A percentile compares a stretch with the other conserved stretches of the same genome.
Evolutionary conservation across 176 grass and related monocot genomes (phyloP).

Genomic region (Elaeis guineensis): DNA sequence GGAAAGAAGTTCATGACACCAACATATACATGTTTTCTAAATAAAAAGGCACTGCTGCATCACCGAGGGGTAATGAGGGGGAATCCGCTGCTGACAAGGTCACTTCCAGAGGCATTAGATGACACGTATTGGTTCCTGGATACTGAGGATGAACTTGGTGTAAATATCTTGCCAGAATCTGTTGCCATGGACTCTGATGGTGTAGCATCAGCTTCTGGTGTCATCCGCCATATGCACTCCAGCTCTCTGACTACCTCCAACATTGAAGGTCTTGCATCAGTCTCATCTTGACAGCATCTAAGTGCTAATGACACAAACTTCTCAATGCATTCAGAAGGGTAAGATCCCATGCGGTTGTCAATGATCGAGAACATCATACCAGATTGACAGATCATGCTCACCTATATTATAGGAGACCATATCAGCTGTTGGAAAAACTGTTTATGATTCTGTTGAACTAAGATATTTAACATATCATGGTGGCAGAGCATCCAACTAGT

Average conservation of each 20-base stretch:
- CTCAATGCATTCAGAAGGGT: slow-evolving; percentile 34
- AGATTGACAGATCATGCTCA: slow-evolving; percentile 39
- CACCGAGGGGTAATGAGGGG: no score
- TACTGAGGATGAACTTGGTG: slow-evolving; percentile 16
- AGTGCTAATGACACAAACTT: slow-evolving; percentile 59
- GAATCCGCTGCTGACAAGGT: slow-evolving; percentile 25
- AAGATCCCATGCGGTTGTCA: slow-evolving; percentile 41
- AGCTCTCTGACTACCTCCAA: slow-evolving; percentile 68
- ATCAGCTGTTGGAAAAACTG: slow-evolving; percentile 2
- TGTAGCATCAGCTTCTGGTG: slow-evolving; percentile 28
- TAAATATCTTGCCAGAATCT: slow-evolving; percentile 3
- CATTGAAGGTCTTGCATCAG: slow-evolving; percentile 73
- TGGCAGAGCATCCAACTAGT: no score
- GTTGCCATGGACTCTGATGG: slow-evolving; percentile 2
- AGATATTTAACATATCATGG: not conserved
- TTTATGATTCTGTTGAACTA: not conserved
- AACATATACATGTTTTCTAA: no score
- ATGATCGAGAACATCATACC: slow-evolving; percentile 43
- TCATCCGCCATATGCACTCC: slow-evolving; percentile 45
- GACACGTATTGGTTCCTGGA: slow-evolving; percentile 24
- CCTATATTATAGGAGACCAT: slow-evolving; percentile 41
- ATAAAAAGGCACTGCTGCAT: no score
- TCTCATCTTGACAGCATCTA: slow-evolving; percentile 60
- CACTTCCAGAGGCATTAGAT: slow-evolving; percentile 22
- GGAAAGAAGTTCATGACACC: no score